Base-by-base conservation (phyloP, 371 early-diverging fungal genomes). In the Saksenaea vasiformis region DNA sequence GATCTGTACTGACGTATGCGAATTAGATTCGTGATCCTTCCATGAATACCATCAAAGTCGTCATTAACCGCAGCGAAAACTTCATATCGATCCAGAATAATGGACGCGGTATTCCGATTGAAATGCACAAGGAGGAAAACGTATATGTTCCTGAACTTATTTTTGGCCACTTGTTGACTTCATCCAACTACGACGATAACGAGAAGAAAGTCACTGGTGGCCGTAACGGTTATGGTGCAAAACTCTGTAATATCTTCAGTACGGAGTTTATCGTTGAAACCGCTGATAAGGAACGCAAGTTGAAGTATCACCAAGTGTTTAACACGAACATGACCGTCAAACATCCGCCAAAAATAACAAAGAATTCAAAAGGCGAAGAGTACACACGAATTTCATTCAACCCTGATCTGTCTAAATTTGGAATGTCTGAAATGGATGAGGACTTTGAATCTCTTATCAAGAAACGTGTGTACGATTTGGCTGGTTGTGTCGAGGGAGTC, bases 181-280 rank as follows among this genome's bases (percentile, higher is more conserved):
- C 97, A 19, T 96, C 97, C 60, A 99, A 99, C 85, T 99, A 99
- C 76, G 91, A 99, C 76, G 99, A 99, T 76, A 78, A 88, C 26
- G 95, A 99, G 73, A 95, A 99, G 76, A 99, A 99, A 74, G 92
- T 97, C 19, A 96, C 97, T 7, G 99, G 99, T 71, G 99, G 99
- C 31, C 85, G 99, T 54, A 99, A 99, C 77, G 99, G 99, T 53
- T 99, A 96, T 74, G 99, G 99, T 60, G 99, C 99, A 38, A 99
- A 99, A 76, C 88, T 99, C 13, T 98, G 99, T 82, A 99, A 99
- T 71, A 99, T 99, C 56, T 99, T 99, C 70, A 94, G 94, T 68
- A 93, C 85, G 3, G 93, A 96, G 81, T 99, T 99, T 75, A 89
- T 87, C 35, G 95, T 99, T 10, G 99, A 99, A 79, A 99, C 99